Conservation (phyloP, 1,139 yeast species). For the Geotrichum bryndzae region DNA sequence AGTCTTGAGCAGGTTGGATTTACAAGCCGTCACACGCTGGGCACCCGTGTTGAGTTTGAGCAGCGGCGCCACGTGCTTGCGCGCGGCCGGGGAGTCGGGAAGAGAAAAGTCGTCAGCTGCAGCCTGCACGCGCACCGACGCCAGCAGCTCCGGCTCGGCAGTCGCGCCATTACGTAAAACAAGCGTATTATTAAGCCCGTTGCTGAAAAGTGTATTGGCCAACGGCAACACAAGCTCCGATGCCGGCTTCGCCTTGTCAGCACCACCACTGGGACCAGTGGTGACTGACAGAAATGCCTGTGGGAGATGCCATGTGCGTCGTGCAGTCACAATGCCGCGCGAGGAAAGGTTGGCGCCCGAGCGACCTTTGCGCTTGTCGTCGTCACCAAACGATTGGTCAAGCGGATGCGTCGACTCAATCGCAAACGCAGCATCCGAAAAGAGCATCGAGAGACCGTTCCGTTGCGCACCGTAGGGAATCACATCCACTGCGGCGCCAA, state of each 20-base stretch:
- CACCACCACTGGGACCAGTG: constrained; percentile 10
- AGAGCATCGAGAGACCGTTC: constrained; percentile 29
- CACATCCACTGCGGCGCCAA: constrained; percentile 32
- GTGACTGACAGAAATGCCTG: constrained; percentile 25
- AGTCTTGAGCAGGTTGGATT: constrained; percentile 49
- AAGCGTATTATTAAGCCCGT: constrained; percentile 22
- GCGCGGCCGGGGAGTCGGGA: neutral
- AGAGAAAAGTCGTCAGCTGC: neutral
- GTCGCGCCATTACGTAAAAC: neutral
- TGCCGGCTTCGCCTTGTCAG: constrained; percentile 11
- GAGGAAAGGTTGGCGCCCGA: constrained; percentile 9
- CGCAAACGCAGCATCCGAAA: constrained; percentile 20
- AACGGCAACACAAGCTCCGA: constrained; percentile 26
- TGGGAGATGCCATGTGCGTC: constrained; percentile 28
- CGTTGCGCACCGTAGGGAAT: constrained; percentile 34
- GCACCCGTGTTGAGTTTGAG: constrained; percentile 23
- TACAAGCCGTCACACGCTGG: constrained; percentile 41
- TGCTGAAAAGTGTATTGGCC: constrained; percentile 34
- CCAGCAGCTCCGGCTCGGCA: neutral
- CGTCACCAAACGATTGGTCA: constrained; percentile 9
- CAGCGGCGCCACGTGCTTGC: constrained; percentile 23
- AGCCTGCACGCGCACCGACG: neutral
- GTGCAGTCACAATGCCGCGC: constrained; percentile 22
- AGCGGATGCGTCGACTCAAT: constrained; percentile 24
- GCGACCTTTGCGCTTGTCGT: neutral